Percentiles rank a stretch among this genome's conserved stretches.
Conservation (phyloP, 768 basidiomycete species). For the Boletus rufocinnamomeus region DNA sequence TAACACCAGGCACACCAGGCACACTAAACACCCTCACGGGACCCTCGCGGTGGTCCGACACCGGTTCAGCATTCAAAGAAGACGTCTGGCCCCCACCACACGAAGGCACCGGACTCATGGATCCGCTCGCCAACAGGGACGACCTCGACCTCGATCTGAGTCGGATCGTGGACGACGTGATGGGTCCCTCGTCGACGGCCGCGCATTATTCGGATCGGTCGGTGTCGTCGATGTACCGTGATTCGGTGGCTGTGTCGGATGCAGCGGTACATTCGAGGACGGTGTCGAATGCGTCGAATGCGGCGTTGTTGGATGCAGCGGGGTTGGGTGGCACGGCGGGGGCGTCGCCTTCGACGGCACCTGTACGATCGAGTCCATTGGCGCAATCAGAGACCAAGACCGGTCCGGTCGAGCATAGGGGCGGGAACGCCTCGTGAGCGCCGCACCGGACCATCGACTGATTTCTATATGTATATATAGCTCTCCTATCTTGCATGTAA, state of each 20-base stretch:
- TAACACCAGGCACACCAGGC: background rate
- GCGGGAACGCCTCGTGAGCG: background rate
- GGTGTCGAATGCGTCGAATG: conserved; percentile 24
- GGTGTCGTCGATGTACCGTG: conserved; percentile 26
- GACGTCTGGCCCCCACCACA: conserved; percentile 46
- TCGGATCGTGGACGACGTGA: conserved; percentile 50
- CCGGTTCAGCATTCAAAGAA: conserved; percentile 50
- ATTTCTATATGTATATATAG: background rate
- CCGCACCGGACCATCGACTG: too few relatives aligned
- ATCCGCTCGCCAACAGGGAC: conserved; percentile 12
- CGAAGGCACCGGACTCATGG: conserved; percentile 28
- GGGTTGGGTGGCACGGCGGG: conserved; percentile 11
- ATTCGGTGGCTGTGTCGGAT: conserved; percentile 9
- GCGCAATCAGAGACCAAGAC: conserved; percentile 5
- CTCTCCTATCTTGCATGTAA: conserved; percentile 7
- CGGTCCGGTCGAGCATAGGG: background rate
- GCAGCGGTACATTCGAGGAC: conserved; percentile 22
- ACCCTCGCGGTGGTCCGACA: conserved; percentile 32
- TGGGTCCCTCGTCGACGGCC: conserved; percentile 39
- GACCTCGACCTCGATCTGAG: conserved; percentile 39
- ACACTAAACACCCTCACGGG: background rate
- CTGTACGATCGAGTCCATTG: conserved; percentile 26
- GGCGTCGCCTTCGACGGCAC: background rate
- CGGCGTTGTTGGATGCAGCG: conserved; percentile 26
- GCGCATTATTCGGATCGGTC: conserved; percentile 28